phyloP scores from a whole-genome alignment of 2,329 filamentous ascomycete species.

The Rachicladosporium sp. region DNA sequence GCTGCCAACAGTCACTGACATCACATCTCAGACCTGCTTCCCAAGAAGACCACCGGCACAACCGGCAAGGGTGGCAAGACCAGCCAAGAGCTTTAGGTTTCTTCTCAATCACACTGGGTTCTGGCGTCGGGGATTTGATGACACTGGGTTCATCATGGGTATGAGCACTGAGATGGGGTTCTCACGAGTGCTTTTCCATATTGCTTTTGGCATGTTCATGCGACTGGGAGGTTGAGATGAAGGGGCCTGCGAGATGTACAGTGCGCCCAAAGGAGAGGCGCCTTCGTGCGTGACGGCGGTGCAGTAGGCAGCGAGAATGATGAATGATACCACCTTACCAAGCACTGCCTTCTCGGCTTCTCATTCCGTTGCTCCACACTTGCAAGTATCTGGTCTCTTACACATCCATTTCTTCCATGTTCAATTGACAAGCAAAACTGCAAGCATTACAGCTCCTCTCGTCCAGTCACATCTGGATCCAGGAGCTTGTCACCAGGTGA shows the following conservation, averaged over 20 bases:
- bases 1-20: slow-evolving; percentile 33
- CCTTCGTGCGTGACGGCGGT: not conserved
- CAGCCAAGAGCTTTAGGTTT: slow-evolving; percentile 82
- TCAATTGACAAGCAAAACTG: no score
- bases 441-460: no score
- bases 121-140: slow-evolving; percentile 21
- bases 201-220: slow-evolving; percentile 6
- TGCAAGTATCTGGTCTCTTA: no score
- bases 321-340: slow-evolving; percentile 7
- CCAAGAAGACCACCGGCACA: slow-evolving; percentile 74
- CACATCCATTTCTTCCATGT: no score
- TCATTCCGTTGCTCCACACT: no score
- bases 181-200: slow-evolving; percentile 5
- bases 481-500: no score
- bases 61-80: slow-evolving; percentile 74
- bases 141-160: slow-evolving; percentile 22
- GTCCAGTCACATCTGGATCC: no score
- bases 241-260: slow-evolving; percentile 5
- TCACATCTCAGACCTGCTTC: slow-evolving; percentile 65
- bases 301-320: slow-evolving; percentile 6
- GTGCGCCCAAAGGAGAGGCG: slow-evolving; percentile 5
- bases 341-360: not conserved
- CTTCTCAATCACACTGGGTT: slow-evolving; percentile 15
- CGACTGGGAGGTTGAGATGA: slow-evolving; percentile 5
- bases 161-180: slow-evolving; percentile 5